These are phyloP conservation scores for Leccinum subrobustum DNA, from an alignment of 1,284 basidiomycete genomes.

Conservation along the genomic window DNA sequence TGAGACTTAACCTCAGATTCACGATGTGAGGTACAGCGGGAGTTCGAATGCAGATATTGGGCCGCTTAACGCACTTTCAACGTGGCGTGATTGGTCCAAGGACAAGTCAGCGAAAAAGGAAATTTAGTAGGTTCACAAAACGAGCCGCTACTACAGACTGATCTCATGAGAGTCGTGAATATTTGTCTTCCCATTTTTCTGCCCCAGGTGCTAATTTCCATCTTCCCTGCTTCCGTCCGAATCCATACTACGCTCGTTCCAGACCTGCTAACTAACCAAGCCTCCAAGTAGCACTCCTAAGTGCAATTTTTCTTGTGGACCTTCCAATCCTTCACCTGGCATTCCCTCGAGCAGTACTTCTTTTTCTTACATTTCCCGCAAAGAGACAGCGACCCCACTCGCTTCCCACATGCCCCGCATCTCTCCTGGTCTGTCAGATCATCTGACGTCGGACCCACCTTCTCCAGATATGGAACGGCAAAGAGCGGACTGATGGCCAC, in stretches of 20 bases:
- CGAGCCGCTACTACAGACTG: too few relatives aligned
- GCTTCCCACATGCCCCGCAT: conserved; percentile 34
- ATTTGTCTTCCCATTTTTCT: too few relatives aligned
- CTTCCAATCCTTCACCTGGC: conserved; percentile 48
- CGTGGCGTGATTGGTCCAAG: too few relatives aligned
- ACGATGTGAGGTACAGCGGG: neutral
- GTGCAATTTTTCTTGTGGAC: conserved; percentile 35
- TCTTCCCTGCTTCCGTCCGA: neutral
- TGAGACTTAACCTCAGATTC: neutral
- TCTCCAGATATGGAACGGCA: conserved; percentile 43
- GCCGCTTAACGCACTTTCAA: too few relatives aligned
- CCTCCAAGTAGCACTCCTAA: neutral
- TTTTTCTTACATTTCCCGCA: conserved; percentile 40
- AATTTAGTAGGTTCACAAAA: too few relatives aligned
- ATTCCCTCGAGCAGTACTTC: conserved; percentile 43
- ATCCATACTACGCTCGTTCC: neutral
- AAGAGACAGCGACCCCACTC: conserved; percentile 17
- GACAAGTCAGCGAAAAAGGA: too few relatives aligned
- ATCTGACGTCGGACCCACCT: conserved; percentile 19
- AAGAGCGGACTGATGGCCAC: conserved; percentile 52
- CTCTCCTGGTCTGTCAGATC: neutral
- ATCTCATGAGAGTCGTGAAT: too few relatives aligned
- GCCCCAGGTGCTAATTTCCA: too few relatives aligned
- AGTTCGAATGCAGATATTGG: neutral
- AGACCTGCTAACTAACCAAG: neutral